Base-by-base conservation (phyloP, 2,329 filamentous ascomycete species). In the Phaeoacremonium minimum region DNA sequence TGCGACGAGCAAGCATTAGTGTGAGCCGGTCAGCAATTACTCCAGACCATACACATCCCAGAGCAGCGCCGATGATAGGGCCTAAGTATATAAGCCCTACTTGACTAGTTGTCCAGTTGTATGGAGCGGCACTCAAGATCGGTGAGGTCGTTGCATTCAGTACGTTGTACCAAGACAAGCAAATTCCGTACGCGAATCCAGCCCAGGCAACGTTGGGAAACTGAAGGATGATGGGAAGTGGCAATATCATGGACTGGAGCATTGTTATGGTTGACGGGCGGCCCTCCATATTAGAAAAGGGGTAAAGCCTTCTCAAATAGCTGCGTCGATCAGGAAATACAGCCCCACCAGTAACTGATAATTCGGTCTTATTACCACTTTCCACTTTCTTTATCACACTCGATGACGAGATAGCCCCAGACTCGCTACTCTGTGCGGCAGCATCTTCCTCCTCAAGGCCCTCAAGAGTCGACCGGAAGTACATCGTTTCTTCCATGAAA, bases 401-500 rank as follows among this genome's bases (percentile, higher is more conserved):
- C n/a, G n/a, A n/a, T n/a, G n/a, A n/a, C n/a, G n/a, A n/a, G n/a
- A 15, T 28, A 17, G 20, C 18, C 15, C 33, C 26, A 4, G 20
- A 30, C 17, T 19, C 28, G 2, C 18, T 33, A 16, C 16, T 30
- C 30, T 32, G 15, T 8, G 15, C 6, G 17, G 14, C 15, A 12
- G 13, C n/a, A 8, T 29, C 5, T 14, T 42, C 40, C 15, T 42
- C 28, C 33, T 46, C 46, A 17, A 51, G 43, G 15, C 51, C 59
- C 31, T 59, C 57, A 33, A 56, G 36, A 6, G 57, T 59, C 6
- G 50, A 37, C 9, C 69, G 64, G 34, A 60, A 53, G 48, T 71
- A 77, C 49, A 75, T 79, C 5, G 76, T 78, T 51, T 80, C 77
- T 51, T 80, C 77, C 62, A 78, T 69, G 51, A 72, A 69, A 46